Evolutionary conservation across 768 basidiomycete species (phyloP), one percentile per base, ranked within the genome.

Genomic region (Cyclocybe cylindracea): DNA sequence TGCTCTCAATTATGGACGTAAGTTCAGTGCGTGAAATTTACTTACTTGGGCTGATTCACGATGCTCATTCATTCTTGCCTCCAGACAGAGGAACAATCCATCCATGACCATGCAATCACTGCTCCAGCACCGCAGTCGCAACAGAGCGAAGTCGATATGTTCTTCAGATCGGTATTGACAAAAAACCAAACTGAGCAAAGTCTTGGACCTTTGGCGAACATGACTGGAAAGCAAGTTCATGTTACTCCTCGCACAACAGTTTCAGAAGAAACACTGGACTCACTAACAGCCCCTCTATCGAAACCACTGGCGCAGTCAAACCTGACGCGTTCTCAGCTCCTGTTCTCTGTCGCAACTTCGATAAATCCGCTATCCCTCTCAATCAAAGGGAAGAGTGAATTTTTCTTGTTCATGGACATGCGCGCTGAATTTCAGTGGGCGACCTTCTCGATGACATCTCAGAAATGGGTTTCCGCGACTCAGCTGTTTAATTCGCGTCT

Each of bases 361-460:
- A 36, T 38, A 36, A 35, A 47, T 37, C 33, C 46, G 9, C 46
- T 32, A 16, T 10, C 24, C 10, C 46, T 47, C 33, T 7, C 33
- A 7, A 47, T 47, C 18, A 35, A 29, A 19, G 10, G 46, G 7
- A 35, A 35, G 7, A n/a, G 14, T 11, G 46, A 47, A 37, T 47
- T 47, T 38, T 47, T 35, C 29, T 36, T 47, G n/a, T 47, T 47
- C 46, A 47, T 47, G 46, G 34, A 47, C 14, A 47, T 47, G 46
- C 46, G 46, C 18, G 46, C 31, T 10, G 41, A 42, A 29, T 18
- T 11, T 42, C 16, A 29, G 16, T 42, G 41, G 41, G 41, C 6
- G 29, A 35, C 19, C 16, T 38, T 14, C 19, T 8, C 46, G 46
- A 47, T 47, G 46, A 35, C 19, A 7, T 37, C 46, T 36, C 9